phyloP scores from a whole-genome alignment of 495 filamentous ascomycete species.

The Saxispiralis lemnorum region DNA sequence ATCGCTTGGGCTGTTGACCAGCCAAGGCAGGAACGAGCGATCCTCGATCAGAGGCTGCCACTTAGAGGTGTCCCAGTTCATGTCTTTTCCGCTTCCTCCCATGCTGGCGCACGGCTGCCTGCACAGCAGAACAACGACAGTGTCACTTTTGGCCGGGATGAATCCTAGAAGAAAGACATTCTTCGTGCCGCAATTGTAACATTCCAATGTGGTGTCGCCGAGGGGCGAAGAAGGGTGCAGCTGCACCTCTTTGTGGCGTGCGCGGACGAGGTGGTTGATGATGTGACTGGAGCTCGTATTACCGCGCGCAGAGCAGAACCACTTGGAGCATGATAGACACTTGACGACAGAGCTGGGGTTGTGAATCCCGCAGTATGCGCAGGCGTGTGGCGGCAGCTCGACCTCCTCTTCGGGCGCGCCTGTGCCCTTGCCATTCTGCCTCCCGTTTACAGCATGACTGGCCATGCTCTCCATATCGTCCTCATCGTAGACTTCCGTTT shows the following conservation, averaged over 20 bases:
- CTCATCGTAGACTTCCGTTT: constrained; percentile 65
- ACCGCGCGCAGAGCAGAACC: constrained; percentile 96
- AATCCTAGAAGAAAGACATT: constrained; percentile 99
- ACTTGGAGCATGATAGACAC: constrained; percentile 88
- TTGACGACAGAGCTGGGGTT: constrained; percentile 89
- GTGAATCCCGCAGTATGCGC: constrained; percentile 98
- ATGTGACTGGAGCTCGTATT: constrained; percentile 96
- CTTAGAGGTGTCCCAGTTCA: constrained; percentile 98
- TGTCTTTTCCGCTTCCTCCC: constrained; percentile 84
- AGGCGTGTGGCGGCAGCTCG: constrained; percentile 85
- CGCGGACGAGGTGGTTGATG: constrained; percentile 92
- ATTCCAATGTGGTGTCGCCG: constrained; percentile 91
- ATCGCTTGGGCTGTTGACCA: constrained; percentile 76
- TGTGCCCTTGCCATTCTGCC: constrained; percentile 27
- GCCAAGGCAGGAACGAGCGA: constrained; percentile 85
- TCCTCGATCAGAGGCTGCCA: constrained; percentile 98
- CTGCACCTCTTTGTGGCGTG: constrained; percentile 96
- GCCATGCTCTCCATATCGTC: constrained; percentile 84
- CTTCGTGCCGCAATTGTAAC: constrained; percentile 98
- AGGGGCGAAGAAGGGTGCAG: constrained; percentile 89
- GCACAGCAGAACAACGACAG: constrained; percentile 90
- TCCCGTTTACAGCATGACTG: constrained; percentile 65
- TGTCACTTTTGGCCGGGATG: constrained; percentile 97
- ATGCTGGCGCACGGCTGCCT: constrained; percentile 89
- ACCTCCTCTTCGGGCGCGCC: constrained; percentile 61